Percentiles rank a stretch among this genome's conserved stretches.
phyloP scores from a whole-genome alignment of 257 asterid genomes.

The Eustoma russellianum region DNA sequence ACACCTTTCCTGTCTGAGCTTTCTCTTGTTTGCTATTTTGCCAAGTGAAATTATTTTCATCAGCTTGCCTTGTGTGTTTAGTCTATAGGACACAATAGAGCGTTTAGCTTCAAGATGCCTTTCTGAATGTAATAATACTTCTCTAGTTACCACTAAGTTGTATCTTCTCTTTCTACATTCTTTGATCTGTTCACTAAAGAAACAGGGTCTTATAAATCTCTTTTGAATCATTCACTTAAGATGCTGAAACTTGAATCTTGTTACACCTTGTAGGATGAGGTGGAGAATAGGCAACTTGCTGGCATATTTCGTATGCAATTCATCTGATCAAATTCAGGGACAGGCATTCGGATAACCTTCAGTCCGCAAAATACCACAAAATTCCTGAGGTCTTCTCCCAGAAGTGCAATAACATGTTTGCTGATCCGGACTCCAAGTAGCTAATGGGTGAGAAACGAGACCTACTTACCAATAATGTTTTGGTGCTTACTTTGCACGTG shows the following conservation, averaged over 20 bases:
- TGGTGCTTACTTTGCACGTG: slow-evolving; percentile 69
- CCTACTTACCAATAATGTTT: slow-evolving; percentile 55
- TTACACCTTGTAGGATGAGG: slow-evolving; percentile 39
- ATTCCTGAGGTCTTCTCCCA: slow-evolving; percentile 53
- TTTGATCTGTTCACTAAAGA: too few relatives aligned
- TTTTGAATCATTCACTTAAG: too few relatives aligned
- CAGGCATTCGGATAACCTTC: slow-evolving; percentile 54
- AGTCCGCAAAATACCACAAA: slow-evolving; percentile 57
- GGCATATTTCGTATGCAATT: slow-evolving; percentile 65
- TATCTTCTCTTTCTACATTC: too few relatives aligned
- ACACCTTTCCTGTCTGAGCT: neutral
- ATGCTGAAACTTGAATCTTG: neutral
- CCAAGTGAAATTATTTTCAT: too few relatives aligned
- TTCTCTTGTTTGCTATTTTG: neutral
- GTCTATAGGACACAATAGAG: too few relatives aligned
- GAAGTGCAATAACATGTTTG: slow-evolving; percentile 60
- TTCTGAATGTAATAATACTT: too few relatives aligned
- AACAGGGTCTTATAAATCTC: too few relatives aligned
- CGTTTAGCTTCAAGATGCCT: too few relatives aligned
- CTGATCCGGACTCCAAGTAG: slow-evolving; percentile 24
- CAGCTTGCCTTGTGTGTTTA: too few relatives aligned
- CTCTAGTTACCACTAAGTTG: too few relatives aligned
- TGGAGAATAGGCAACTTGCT: slow-evolving; percentile 37
- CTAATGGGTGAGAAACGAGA: slow-evolving; percentile 37
- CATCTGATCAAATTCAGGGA: slow-evolving; percentile 84